phyloP scores from a whole-genome alignment of 768 basidiomycete species.

The Pleurotus salmoneostramineus region DNA sequence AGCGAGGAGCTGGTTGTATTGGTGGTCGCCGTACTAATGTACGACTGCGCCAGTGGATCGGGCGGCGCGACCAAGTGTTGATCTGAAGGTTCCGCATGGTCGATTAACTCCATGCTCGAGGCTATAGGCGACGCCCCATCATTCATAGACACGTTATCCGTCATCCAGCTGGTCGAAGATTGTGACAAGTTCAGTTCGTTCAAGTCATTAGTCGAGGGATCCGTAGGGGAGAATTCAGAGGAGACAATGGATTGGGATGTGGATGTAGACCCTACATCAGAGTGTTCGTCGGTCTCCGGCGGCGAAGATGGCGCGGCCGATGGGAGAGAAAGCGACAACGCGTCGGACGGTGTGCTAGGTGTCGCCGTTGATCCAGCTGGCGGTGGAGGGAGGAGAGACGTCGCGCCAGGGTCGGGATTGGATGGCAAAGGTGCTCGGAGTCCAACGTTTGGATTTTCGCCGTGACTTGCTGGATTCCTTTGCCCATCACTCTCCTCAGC shows the following conservation, averaged over 20 bases:
- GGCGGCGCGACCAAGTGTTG: not conserved
- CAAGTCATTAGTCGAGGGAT: slow-evolving; percentile 23
- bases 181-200: slow-evolving; percentile 16
- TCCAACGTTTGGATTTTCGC: not conserved
- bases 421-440: slow-evolving; percentile 15
- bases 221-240: slow-evolving; percentile 32
- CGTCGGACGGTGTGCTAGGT: not conserved
- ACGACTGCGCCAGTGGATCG: not conserved
- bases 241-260: slow-evolving; percentile 25
- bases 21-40: not conserved
- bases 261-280: slow-evolving; percentile 34
- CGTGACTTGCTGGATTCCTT: not conserved
- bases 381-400: slow-evolving; percentile 1
- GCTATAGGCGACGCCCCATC: not conserved
- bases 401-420: slow-evolving; percentile 3
- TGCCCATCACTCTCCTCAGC: not conserved
- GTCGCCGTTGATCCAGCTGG: not conserved
- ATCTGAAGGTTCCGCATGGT: not conserved
- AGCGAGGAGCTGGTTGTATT: slow-evolving; percentile 23
- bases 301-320: slow-evolving; percentile 2
- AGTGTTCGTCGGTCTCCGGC: slow-evolving; percentile 13
- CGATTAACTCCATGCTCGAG: not conserved
- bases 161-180: slow-evolving; percentile 35
- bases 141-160: slow-evolving; percentile 4
- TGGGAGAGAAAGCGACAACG: not conserved